Evolutionary conservation across 208 protist species (phyloP), one percentile per base, ranked within the genome.

Genomic region (Acanthamoeba quina): DNA sequence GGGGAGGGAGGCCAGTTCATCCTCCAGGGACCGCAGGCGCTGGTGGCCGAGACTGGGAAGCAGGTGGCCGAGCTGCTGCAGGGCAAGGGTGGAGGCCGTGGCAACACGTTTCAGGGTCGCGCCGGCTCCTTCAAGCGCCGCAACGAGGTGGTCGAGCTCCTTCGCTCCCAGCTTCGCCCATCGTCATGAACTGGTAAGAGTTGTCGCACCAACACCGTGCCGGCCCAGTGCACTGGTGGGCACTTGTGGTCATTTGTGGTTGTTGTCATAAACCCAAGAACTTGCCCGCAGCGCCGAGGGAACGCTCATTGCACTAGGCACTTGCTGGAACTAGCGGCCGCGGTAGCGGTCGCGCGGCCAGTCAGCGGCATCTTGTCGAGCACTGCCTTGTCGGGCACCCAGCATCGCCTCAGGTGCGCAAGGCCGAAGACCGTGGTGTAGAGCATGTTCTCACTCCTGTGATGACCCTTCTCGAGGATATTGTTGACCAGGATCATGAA

Each of bases 21-120:
- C 17, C n/a, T 58, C 3, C 64, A 26, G 7, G 90, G 90, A n/a
- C 72, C 68, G 19, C 9, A 86, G 31, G 17, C 90, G 31, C 31
- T 94, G 9, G 56, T 94, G 17, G n/a, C 58, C 31, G 90, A 10
- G 17, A 41, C 44, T 1, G 74, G 90, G 19, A 60, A 52, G 52
- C 49, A 74, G 72, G 68, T 70, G 66, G 56, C 68, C 26, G 56
- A n/a, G 17, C 49, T 70, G 54, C n/a, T 94, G 58, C 44, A 66
- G 29, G 90, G 72, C 44, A 83, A 72, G 34, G 76, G 90, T 6
- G 90, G 90, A 72, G 90, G 90, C 26, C 26, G 47, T 21, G 90
- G 72, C 90, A 58, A 80, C 37, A 82, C 24, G 7, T 86, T 94
- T 58, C 90, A 94, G 58, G 90, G 90, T 9, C 47, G 56, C 29